A percentile compares a stretch with the other conserved stretches of the same genome.
phyloP scores from a whole-genome alignment of 495 filamentous ascomycete species.

The Pseudevernia furfuracea region DNA sequence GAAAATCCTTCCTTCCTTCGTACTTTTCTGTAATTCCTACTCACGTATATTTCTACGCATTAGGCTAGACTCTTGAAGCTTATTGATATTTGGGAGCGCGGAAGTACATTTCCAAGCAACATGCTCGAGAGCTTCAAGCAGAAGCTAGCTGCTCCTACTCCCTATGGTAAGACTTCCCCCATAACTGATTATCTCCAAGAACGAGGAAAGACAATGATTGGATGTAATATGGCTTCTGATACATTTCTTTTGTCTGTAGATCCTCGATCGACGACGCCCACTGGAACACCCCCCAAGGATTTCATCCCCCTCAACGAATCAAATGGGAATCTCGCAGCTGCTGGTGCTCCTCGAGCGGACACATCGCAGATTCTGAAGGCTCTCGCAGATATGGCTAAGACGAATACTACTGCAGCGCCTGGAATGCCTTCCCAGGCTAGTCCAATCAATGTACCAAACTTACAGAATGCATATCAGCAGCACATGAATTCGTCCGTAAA shows the following conservation, averaged over 20 bases:
- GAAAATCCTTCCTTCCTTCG: constrained; percentile 27
- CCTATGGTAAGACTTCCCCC: constrained; percentile 24
- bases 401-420: constrained; percentile 57
- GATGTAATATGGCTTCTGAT: constrained; percentile 32
- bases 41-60: constrained; percentile 44
- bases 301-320: constrained; percentile 37
- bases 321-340: constrained; percentile 35
- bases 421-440: constrained; percentile 43
- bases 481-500: constrained; percentile 42
- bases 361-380: constrained; percentile 72
- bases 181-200: background rate
- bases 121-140: constrained; percentile 83
- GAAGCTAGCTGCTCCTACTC: constrained; percentile 52
- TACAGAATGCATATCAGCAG: constrained; percentile 39
- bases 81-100: constrained; percentile 96
- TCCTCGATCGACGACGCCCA: constrained; percentile 69
- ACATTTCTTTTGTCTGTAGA: constrained; percentile 36
- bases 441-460: constrained; percentile 49
- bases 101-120: constrained; percentile 74
- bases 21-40: constrained; percentile 35
- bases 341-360: constrained; percentile 43
- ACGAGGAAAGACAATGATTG: background rate
- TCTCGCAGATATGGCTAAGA: constrained; percentile 76
- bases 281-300: constrained; percentile 65
- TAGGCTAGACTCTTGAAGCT: constrained; percentile 97